Evolutionary conservation across 257 asterid genomes (phyloP), one percentile per base, ranked within the genome.

Genomic region (Linaria vulgaris): DNA sequence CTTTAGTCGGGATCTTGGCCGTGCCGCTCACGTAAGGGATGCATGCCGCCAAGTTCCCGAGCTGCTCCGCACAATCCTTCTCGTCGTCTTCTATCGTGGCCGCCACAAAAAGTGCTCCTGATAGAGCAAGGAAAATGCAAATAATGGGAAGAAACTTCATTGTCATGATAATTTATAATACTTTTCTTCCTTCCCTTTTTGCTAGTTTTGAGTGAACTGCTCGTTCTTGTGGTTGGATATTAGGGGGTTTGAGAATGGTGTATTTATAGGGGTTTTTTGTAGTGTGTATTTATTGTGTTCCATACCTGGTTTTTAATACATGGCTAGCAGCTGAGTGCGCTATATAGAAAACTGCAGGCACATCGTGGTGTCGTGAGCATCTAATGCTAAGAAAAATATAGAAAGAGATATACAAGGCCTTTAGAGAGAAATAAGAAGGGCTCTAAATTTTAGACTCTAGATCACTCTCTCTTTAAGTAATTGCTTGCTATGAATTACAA

Each of bases 21-120:
- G 75, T 57, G 37, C 94, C 90, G 59, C 90, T 85, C 31, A 85
- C 94, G 47, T 53, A 85, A 3, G 94, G 87, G 3, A 85, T 78
- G 72, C 94, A 85, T 22, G 89, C 16, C 16, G 85, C 87, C 21
- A 85, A 70, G 67, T 45, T 78, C 3, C 80, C 68, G 24, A 85
- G 52, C 70, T 82, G 80, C 9, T 85, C 94, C 23, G 87, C 87
- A 11, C 90, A 85, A 12, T 78, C 85, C 49, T 85, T 85, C 74
- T 72, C 83, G 46, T 83, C 94, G 0, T 83, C 87, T 59, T 72
- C 87, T 12, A 76, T 69, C 12, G 76, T 77, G 3, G 69, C 80
- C 45, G 72, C 72, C 16, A 22, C 56, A 17, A 51, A 54, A 7
- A 47, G 12, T 6, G 34, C 17, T 24, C 71, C 69, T 3, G 69